Evolutionary conservation across 2,329 filamentous ascomycete species (phyloP), one percentile per base, ranked within the genome.

Genomic region (Cytospora piceicola): DNA sequence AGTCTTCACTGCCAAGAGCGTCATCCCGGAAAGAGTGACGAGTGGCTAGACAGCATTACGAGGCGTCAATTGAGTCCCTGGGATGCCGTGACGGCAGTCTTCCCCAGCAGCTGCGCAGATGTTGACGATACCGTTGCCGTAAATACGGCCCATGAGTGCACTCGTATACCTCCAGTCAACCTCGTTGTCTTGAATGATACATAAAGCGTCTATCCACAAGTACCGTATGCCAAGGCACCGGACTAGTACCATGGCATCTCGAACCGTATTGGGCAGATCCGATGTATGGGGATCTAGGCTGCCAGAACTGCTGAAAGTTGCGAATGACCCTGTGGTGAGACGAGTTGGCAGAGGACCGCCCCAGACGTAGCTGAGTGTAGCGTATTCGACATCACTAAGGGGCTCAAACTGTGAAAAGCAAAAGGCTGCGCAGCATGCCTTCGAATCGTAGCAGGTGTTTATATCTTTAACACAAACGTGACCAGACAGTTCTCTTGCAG

Each of bases 181-280:
- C 4, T 34, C 5, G 11, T 36, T 17, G 4, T 53, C 58, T 15
- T 53, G 58, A 1, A 60, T 15, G 27, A 60, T 36, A 11, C 58
- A 60, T 20, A 60, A 22, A 11, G 42, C 24, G 12, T 60, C 58
- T 8, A 36, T 22, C 58, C 46, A 60, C 2, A 60, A 4, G 34
- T 60, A 60, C 46, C 58, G 42, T 32, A 60, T 34, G 1, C 20
- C 58, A 4, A 60, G 29, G 29, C 46, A 51, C 8, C 11, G 49
- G 29, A 49, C 46, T 51, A 60, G 24, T 17, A 60, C n/a, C 58
- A 60, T 60, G 8, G 58, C 30, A 22, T 60, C 29, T 34, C 29
- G 49, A 2, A 60, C 9, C 8, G 46, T 30, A n/a, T 24, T 51
- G 3, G 29, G 58, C 6, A 36, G 27, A 53, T 9, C 34, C 8